Evolutionary conservation across 1,284 basidiomycete species (phyloP).

Genomic region (Rhodotorula sp.): DNA sequence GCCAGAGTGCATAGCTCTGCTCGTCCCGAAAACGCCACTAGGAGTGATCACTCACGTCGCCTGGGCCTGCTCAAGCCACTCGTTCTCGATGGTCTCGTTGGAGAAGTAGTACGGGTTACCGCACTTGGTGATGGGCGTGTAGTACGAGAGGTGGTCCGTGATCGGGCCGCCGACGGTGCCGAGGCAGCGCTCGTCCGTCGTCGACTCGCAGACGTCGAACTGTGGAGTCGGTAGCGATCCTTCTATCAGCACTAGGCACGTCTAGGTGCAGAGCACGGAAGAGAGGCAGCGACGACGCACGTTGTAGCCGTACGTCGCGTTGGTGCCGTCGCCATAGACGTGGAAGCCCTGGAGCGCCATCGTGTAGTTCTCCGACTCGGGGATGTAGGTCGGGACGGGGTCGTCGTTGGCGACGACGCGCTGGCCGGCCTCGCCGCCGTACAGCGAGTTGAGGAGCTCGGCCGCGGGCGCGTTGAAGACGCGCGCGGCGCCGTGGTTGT

Average conservation of each 20-base stretch:
- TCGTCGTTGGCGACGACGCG: conserved; percentile 44
- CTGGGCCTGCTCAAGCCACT: conserved; percentile 16
- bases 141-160: conserved; percentile 42
- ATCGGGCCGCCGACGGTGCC: not conserved
- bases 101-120: conserved; percentile 19
- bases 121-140: conserved; percentile 33
- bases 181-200: not conserved
- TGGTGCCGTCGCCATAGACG: conserved; percentile 40
- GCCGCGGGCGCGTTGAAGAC: conserved; percentile 44
- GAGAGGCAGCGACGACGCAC: not conserved
- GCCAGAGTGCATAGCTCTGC: no score
- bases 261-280: not conserved
- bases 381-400: conserved; percentile 37
- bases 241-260: not conserved
- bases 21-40: not conserved
- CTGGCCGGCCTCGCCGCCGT: conserved; percentile 43
- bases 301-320: conserved; percentile 42
- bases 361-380: conserved; percentile 41
- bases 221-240: not conserved
- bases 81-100: conserved; percentile 26
- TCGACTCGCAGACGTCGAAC: conserved; percentile 37
- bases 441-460: conserved; percentile 41
- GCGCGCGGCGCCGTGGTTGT: conserved; percentile 23
- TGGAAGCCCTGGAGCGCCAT: conserved; percentile 44
- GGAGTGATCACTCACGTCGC: conserved; percentile 1